Base-by-base conservation (phyloP, 352 stramenopile genomes). In the Phytophthora fragariaefolia region DNA sequence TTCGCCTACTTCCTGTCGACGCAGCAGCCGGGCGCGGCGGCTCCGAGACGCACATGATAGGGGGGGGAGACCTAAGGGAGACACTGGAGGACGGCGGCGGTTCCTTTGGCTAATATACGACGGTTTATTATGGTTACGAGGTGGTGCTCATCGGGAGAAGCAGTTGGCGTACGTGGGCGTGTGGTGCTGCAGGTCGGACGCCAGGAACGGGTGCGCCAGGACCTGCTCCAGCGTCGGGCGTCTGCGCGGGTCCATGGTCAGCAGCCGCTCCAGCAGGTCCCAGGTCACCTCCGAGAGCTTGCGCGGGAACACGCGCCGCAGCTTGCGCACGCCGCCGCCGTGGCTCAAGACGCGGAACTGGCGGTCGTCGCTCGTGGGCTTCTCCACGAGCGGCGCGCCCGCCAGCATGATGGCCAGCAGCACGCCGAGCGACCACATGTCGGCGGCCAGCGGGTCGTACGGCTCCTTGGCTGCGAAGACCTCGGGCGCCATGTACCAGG, bases 401-500 rank as follows among this genome's bases (percentile, higher is more conserved):
- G 80, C 74, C 18, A 90, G 66, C 76, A 89, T 85, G 50, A 89
- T 83, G 23, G 77, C 82, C 20, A 90, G 71, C 74, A 90, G 45
- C 34, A 90, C 74, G 17, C 82, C 79, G 2, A 89, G 69, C 13
- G 82, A 90, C 82, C 82, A 90, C 17, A 86, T 77, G 28, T 90
- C 82, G n/a, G 76, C 78, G 24, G 58, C 43, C 26, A 82, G 47
- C 2, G 82, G 69, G 56, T 87, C 66, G 56, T 87, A 87, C 18
- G 68, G 23, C 13, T 71, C 52, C 20, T 80, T 59, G 13, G 56
- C 74, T 46, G 73, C 74, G 43, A 76, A 88, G 17, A 89, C 79
- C 63, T 91, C 82, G 1, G 82, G 82, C 2, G 80, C 79, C 76
- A 91, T 91, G 73, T 91, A 91, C 74, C 78, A 88, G 10, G 58